Evolutionary conservation across 108 stramenopile genomes (phyloP), one percentile per base, ranked within the genome.

Genomic region (Discostella pseudostelligera): DNA sequence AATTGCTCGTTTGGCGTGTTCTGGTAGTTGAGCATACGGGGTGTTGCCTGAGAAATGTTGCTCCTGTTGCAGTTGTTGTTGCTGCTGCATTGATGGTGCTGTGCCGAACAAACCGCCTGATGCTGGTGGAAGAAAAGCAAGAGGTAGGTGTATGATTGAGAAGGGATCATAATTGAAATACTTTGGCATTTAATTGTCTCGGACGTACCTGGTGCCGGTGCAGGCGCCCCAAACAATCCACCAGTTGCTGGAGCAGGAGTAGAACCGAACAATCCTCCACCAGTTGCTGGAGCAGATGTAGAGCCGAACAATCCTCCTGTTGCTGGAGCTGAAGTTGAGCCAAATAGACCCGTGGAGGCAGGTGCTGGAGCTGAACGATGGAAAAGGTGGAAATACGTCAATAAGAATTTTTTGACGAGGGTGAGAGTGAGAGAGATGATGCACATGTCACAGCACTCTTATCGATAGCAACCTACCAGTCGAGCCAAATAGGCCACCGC

Each of bases 1-100:
- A 63, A 93, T 81, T 1, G 76, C 85, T 40, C 70, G 50, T 65
- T 87, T 85, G n/a, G 82, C 69, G 40, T 87, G 65, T 1, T 81
- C 70, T 0, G 88, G 83, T 0, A 93, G 74, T 14, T 72, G 47
- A 28, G 76, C 59, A 56, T 89, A 93, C 5, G 81, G 82, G 16
- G 83, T 85, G 51, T 72, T 61, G 9, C 84, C 85, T 4, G 88
- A 74, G 35, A 93, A 62, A 14, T 55, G 74, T 42, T 80, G 53
- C 17, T 81, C 64, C 17, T 54, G 49, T 21, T 40, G 45, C 1
- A 56, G 65, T 35, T 60, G 74, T 28, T 76, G 62, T 40, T 66
- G 64, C 28, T 22, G 62, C 39, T 72, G 74, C 56, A 50, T 39
- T 26, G 55, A 43, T 12, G 58, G 62, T 32, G 67, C 58, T 8